A percentile compares a stretch with the other conserved stretches of the same genome.
phyloP scores from a whole-genome alignment of 768 basidiomycete species.

The Pleurotus citrinopileatus region DNA sequence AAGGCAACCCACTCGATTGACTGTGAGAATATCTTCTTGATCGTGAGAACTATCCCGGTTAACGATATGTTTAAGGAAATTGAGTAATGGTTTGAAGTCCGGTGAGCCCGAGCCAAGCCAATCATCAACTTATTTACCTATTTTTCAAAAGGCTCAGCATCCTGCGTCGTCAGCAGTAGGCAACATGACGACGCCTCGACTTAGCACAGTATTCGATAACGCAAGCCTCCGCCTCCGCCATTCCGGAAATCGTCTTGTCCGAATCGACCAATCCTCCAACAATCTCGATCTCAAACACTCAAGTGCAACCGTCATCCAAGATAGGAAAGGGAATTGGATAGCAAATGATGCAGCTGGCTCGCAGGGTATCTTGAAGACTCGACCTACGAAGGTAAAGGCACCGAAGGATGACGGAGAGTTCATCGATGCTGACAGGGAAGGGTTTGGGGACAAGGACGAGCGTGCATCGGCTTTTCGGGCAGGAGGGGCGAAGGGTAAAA shows the following conservation, averaged over 20 bases:
- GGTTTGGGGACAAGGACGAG: no score
- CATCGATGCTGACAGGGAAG: background rate
- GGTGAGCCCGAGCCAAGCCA: no score
- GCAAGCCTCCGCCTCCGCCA: conserved; percentile 63
- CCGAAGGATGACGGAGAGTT: background rate
- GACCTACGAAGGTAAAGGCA: background rate
- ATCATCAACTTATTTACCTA: no score
- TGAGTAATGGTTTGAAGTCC: no score
- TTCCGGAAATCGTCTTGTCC: conserved; percentile 46
- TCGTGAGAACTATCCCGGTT: no score
- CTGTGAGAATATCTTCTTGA: no score
- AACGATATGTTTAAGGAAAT: no score
- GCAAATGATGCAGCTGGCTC: conserved; percentile 64
- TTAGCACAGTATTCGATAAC: conserved; percentile 62
- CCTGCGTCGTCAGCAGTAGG: no score
- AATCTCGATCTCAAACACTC: conserved; percentile 33
- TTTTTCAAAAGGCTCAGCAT: no score
- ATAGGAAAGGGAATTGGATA: conserved; percentile 60
- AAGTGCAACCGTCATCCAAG: conserved; percentile 34
- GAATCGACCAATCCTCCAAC: conserved; percentile 44
- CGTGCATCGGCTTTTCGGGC: no score
- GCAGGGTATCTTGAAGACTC: conserved; percentile 31
- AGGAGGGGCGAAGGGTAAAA: no score
- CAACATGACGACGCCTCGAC: conserved; percentile 33
- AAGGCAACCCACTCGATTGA: no score